Base-by-base conservation (phyloP, 441 rosid genomes). In the Aleurites moluccanus region DNA sequence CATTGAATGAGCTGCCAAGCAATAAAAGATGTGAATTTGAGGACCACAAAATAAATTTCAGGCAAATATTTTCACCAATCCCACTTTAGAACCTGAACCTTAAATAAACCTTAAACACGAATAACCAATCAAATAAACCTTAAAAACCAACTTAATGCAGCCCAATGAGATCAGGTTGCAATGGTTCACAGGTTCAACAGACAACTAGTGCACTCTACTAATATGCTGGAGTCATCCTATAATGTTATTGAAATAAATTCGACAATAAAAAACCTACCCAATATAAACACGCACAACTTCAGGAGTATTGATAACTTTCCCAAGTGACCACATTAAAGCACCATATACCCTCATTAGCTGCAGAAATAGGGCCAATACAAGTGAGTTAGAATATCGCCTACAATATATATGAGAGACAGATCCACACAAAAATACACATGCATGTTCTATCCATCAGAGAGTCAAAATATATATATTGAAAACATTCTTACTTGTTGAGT, bases 291-390 rank as follows among this genome's bases (percentile, higher is more conserved):
- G 98, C 80, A 57, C 74, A 78, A 93, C 99, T 84, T 93, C 99
- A 52, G 98, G 98, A 77, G 97, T 93, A 77, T 92, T 92, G 11
- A 96, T 83, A 81, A 96, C 99, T 85, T 93, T 96, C 70, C 99
- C 97, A 18, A 96, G 97, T 45, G 99, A 96, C 98, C 98, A 93
- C 97, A 96, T 93, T 67, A 96, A 80, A 62, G 97, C 98, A 82
- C 99, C 99, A 85, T 96, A 92, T 33, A 96, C 99, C 86, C 98
- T 93, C 99, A 96, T 96, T 69, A 93, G 86, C 99, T 96, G 86
- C 66, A 71, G 74, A 21, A 77, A 44, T 44, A 77, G 57, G 64
- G 13, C 3, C 40, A 38, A 76, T 16, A 62, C 30, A 60, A 68
- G 64, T 47, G 16, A 18, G 60, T 66, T 45, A 76, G 27, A 74